Percentiles rank a stretch among this genome's conserved stretches.
Conservation (phyloP, 208 protist species). For the Leishmania turanica region DNA sequence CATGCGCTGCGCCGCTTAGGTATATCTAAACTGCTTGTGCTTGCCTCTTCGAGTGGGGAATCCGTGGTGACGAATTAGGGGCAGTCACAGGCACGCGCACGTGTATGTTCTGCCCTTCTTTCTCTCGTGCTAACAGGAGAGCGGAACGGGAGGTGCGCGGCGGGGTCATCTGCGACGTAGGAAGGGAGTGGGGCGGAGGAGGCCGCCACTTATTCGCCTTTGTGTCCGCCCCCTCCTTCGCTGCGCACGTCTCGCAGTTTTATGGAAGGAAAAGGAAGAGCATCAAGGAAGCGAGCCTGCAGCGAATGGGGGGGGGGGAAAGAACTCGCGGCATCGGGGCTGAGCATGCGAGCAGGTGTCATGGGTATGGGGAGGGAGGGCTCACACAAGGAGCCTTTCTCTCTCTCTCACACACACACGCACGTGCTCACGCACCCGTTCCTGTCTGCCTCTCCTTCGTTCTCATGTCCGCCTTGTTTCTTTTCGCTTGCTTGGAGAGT, state of each 20-base stretch:
- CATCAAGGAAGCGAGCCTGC: not conserved
- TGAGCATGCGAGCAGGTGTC: not conserved
- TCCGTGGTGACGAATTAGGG: not conserved
- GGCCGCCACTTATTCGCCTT: not conserved
- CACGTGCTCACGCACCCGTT: no score
- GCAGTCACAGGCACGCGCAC: not conserved
- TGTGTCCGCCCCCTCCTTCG: not conserved
- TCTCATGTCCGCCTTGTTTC: not conserved
- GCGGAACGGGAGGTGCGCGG: not conserved
- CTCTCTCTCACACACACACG: not conserved
- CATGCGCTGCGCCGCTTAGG: not conserved
- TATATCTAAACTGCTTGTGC: not conserved
- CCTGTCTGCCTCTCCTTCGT: not conserved
- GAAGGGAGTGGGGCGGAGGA: not conserved
- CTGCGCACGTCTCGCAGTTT: not conserved
- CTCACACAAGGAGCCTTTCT: not conserved
- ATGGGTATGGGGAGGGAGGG: not conserved
- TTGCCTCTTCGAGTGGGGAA: not conserved
- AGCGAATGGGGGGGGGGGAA: not conserved
- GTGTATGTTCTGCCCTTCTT: not conserved
- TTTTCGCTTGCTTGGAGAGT: not conserved
- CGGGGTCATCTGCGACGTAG: not conserved
- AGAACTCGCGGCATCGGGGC: not conserved
- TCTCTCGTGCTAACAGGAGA: not conserved
- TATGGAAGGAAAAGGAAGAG: not conserved